These are phyloP conservation scores for Rostrohypoxylon terebratum DNA, from an alignment of 495 filamentous ascomycete genomes.

Conservation along the genomic window DNA sequence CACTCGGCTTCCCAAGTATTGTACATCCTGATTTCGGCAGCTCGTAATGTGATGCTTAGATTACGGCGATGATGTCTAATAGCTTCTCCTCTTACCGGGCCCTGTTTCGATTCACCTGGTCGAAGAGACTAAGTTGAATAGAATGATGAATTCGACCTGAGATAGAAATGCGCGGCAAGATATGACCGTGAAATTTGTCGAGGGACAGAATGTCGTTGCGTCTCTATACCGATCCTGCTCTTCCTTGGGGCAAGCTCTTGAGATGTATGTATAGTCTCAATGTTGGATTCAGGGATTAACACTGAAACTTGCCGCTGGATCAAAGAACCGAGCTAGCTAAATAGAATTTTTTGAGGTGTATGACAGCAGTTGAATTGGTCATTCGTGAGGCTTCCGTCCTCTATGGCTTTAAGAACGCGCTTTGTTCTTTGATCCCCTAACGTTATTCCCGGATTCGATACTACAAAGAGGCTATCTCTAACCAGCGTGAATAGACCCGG, in stretches of 20 bases:
- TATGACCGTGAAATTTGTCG: no score
- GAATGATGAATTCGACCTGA: not conserved
- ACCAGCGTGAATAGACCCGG: not conserved
- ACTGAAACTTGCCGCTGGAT: not conserved
- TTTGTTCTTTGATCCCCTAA: constrained; percentile 16
- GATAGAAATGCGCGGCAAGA: no score
- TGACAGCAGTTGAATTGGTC: not conserved
- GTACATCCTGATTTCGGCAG: not conserved
- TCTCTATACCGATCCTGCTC: no score
- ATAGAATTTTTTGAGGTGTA: not conserved
- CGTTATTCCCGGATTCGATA: constrained; percentile 27
- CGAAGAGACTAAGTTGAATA: not conserved
- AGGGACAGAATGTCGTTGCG: no score
- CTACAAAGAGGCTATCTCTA: constrained; percentile 19
- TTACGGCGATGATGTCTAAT: not conserved
- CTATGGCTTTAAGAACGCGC: not conserved
- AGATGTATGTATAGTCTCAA: no score
- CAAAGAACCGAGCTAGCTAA: no score
- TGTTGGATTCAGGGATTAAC: not conserved
- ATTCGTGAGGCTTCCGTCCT: not conserved
- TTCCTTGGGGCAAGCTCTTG: no score
- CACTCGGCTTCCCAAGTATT: constrained; percentile 19
- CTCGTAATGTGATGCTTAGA: not conserved
- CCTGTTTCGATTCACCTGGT: not conserved
- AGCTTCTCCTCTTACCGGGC: not conserved